These are phyloP conservation scores for Epichloe sibirici DNA, from an alignment of 2,329 filamentous ascomycete genomes.

Conservation along the genomic window DNA sequence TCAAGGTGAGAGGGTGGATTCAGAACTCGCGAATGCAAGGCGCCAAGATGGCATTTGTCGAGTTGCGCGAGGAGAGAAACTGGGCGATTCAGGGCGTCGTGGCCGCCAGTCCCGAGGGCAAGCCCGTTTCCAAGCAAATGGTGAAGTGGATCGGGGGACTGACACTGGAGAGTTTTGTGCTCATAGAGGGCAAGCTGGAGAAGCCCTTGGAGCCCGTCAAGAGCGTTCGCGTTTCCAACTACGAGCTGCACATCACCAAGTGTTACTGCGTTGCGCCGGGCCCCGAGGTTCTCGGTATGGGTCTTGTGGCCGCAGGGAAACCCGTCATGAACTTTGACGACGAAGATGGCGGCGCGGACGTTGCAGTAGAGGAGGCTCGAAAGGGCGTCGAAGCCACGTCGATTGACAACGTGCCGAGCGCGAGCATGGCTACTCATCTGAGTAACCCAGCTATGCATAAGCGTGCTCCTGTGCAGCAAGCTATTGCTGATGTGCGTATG, in stretches of 20 bases:
- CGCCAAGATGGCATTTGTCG: conserved; percentile 75
- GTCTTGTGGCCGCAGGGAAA: conserved; percentile 41
- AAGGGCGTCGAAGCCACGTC: conserved; percentile 15
- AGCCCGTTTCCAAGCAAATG: conserved; percentile 59
- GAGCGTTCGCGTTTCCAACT: conserved; percentile 65
- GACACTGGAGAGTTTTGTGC: conserved; percentile 69
- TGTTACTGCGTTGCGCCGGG: conserved; percentile 62
- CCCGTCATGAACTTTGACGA: conserved; percentile 47
- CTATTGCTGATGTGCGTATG: conserved; percentile 46
- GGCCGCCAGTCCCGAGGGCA: conserved; percentile 50
- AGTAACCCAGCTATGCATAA: conserved; percentile 92
- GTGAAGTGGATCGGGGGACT: conserved; percentile 77
- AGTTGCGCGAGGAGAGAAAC: conserved; percentile 59
- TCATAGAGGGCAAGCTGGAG: conserved; percentile 69
- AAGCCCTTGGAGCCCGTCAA: conserved; percentile 80
- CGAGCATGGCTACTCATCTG: conserved; percentile 71
- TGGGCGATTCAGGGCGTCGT: conserved; percentile 72
- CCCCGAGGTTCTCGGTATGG: conserved; percentile 45
- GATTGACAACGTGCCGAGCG: conserved; percentile 40
- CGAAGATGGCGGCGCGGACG: conserved; percentile 26
- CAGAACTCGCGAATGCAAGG: conserved; percentile 16
- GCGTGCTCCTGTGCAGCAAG: conserved; percentile 80
- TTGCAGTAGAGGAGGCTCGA: conserved; percentile 1
- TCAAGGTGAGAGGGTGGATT: conserved; percentile 61
- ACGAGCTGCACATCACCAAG: conserved; percentile 82